Conservation (phyloP, 306 rosid genomes). For the Erythrophleum fordii region DNA sequence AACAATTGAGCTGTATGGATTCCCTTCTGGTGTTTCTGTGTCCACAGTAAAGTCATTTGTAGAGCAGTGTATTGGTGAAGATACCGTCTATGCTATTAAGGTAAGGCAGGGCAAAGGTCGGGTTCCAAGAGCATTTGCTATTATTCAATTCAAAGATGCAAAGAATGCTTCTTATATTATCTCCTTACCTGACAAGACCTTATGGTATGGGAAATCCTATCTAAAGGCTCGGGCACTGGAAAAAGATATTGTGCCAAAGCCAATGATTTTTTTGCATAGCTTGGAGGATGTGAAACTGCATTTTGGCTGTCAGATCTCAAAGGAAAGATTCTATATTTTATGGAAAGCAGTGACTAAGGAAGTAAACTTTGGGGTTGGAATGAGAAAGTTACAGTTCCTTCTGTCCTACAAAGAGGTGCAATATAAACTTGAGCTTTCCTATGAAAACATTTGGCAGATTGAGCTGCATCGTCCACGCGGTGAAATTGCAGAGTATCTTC, state of each 20-base stretch:
- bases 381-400: slow-evolving; percentile 50
- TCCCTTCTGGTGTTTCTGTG: slow-evolving; percentile 45
- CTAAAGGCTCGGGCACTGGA: slow-evolving; percentile 50
- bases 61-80: slow-evolving; percentile 61
- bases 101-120: slow-evolving; percentile 45
- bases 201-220: slow-evolving; percentile 44
- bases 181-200: slow-evolving; percentile 19
- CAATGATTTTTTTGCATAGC: slow-evolving; percentile 46
- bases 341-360: slow-evolving; percentile 39
- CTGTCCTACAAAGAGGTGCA: slow-evolving; percentile 26
- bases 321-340: slow-evolving; percentile 46
- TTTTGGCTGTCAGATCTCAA: slow-evolving; percentile 72
- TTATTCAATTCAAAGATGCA: slow-evolving; percentile 59
- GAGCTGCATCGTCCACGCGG: slow-evolving; percentile 46
- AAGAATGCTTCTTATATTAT: slow-evolving; percentile 44
- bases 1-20: slow-evolving; percentile 72
- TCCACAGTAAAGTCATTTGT: slow-evolving; percentile 44
- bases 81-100: slow-evolving; percentile 60
- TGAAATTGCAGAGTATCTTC: slow-evolving; percentile 53
- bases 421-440: slow-evolving; percentile 53
- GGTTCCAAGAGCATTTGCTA: slow-evolving; percentile 54
- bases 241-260: slow-evolving; percentile 58
- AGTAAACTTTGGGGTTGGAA: slow-evolving; percentile 57
- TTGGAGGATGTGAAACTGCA: slow-evolving; percentile 47
- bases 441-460: slow-evolving; percentile 64